A percentile compares a stretch with the other conserved stretches of the same genome.
phyloP scores from a whole-genome alignment of 1,284 basidiomycete species.

The Schizopora paradoxa region DNA sequence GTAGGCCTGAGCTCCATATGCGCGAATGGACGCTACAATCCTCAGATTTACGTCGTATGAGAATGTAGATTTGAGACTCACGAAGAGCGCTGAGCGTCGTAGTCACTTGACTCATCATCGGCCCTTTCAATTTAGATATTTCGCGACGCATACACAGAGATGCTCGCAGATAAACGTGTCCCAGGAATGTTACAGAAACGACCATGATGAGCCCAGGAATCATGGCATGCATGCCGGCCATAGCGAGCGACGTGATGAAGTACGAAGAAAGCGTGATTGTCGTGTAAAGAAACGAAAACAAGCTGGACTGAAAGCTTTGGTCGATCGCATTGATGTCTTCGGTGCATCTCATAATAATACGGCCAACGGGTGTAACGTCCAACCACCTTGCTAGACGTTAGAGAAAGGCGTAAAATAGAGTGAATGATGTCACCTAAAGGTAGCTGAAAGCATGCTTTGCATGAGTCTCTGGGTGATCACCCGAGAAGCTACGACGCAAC shows the following conservation, averaged over 20 bases:
- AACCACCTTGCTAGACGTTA: conserved; percentile 25
- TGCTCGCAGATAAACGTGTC: conserved; percentile 28
- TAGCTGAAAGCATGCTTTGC: conserved; percentile 30
- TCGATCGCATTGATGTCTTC: conserved; percentile 37
- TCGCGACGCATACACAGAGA: conserved; percentile 45
- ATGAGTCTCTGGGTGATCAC: neutral
- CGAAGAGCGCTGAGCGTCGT: conserved; percentile 35
- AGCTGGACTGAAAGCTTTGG: conserved; percentile 23
- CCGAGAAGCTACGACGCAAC: neutral
- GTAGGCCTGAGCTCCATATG: conserved; percentile 20
- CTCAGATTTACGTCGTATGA: neutral
- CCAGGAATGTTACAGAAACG: conserved; percentile 10
- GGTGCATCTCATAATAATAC: conserved; percentile 37
- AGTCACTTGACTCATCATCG: conserved; percentile 40
- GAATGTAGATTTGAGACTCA: conserved; percentile 2
- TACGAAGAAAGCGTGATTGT: neutral
- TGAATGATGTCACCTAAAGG: conserved; percentile 24
- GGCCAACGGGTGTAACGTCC: conserved; percentile 37
- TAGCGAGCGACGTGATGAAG: neutral
- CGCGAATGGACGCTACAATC: conserved; percentile 27
- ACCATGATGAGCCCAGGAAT: conserved; percentile 11
- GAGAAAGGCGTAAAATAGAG: conserved; percentile 1
- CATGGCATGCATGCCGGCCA: conserved; percentile 4
- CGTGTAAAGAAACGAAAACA: neutral
- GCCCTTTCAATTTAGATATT: conserved; percentile 40